Evolutionary conservation across 202 grass and related monocot species (phyloP).

Genomic region (Schoenoplectus tabernaemontani): DNA sequence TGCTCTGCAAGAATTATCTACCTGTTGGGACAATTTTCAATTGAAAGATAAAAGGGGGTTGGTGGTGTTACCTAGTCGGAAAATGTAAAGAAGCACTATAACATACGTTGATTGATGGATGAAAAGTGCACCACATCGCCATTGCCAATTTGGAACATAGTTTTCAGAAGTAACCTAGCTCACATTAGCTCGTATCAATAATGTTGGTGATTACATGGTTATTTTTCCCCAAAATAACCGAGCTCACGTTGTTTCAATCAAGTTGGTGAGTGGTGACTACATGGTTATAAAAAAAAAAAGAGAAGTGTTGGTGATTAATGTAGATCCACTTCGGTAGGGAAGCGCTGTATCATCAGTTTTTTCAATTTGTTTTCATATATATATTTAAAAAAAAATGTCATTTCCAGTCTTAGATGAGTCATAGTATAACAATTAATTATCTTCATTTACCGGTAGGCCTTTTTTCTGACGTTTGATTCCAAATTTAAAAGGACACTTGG

Average conservation of each 20-base stretch:
- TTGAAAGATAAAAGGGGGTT: background rate
- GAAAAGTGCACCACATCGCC: background rate
- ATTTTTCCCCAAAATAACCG: too few species aligned
- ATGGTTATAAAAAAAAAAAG: too few species aligned
- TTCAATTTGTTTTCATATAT: too few species aligned
- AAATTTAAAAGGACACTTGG: background rate
- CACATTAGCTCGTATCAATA: background rate
- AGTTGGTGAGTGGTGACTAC: too few species aligned
- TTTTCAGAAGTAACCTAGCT: background rate
- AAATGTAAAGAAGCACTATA: background rate
- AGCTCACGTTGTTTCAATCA: too few species aligned
- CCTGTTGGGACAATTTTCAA: background rate
- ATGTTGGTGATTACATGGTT: background rate
- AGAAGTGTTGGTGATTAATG: too few species aligned
- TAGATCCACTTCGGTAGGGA: too few species aligned
- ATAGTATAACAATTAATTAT: background rate
- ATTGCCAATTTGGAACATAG: background rate
- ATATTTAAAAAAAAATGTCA: background rate
- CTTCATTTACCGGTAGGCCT: background rate
- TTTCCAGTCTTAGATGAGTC: background rate
- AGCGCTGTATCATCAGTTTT: too few species aligned
- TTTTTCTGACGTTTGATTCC: background rate
- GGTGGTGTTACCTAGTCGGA: background rate
- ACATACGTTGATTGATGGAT: background rate
- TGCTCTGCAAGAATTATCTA: background rate